Conservation (phyloP, 1,284 basidiomycete species). For the Takashimella koratensis region DNA sequence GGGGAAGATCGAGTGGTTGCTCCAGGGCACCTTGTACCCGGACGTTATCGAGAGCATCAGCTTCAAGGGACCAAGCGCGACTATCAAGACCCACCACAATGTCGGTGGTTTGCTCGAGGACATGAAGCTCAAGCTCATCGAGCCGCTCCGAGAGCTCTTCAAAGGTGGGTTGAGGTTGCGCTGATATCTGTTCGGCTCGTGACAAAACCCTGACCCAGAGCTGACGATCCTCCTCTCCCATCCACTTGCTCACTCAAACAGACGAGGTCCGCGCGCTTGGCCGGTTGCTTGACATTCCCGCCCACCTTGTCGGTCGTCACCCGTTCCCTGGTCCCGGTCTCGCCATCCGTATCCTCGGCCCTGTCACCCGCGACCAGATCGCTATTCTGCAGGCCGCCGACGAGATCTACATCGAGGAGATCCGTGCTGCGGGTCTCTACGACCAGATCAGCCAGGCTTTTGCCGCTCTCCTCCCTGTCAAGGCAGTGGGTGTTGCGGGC, state of each 20-base stretch:
- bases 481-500: conserved; percentile 96
- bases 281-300: conserved; percentile 83
- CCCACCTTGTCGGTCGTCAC: conserved; percentile 89
- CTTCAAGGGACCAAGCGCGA: conserved; percentile 98
- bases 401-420: conserved; percentile 96
- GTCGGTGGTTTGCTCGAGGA: conserved; percentile 94
- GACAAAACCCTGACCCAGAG: background rate
- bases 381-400: conserved; percentile 92
- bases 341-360: conserved; percentile 97
- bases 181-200: background rate
- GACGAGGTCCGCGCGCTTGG: conserved; percentile 95
- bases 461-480: conserved; percentile 92
- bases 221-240: conserved; percentile 1
- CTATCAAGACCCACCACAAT: conserved; percentile 99
- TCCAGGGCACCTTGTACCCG: conserved; percentile 98
- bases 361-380: conserved; percentile 90
- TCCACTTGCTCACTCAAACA: conserved; percentile 50
- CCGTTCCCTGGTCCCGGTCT: conserved; percentile 99
- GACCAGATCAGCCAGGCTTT: conserved; percentile 96
- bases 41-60: conserved; percentile 99
- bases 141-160: conserved; percentile 95
- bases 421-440: conserved; percentile 86
- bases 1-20: conserved; percentile 92
- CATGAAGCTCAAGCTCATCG: conserved; percentile 99
- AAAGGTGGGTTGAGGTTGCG: conserved; percentile 63